These are phyloP conservation scores for Stachybotrys elegans DNA, from an alignment of 2,329 filamentous ascomycete genomes.

Conservation along the genomic window DNA sequence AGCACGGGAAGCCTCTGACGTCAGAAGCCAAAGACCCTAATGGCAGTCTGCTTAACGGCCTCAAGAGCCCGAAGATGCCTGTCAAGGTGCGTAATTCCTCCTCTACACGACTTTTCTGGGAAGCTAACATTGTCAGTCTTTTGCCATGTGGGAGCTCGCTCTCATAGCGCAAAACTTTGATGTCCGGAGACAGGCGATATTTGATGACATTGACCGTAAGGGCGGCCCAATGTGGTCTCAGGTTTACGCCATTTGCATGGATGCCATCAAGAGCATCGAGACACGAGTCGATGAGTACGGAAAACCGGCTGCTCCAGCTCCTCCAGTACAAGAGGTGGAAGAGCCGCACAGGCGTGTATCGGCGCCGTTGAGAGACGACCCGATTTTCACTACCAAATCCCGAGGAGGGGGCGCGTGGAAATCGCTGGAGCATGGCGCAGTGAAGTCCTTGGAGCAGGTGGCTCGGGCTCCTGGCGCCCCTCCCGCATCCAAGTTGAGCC, in stretches of 20 bases:
- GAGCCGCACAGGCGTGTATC: slow-evolving; percentile 29
- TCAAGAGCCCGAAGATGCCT: slow-evolving; percentile 77
- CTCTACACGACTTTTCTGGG: background rate
- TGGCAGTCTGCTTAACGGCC: slow-evolving; percentile 76
- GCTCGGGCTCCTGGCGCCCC: slow-evolving; percentile 42
- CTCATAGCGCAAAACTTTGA: slow-evolving; percentile 72
- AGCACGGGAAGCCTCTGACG: slow-evolving; percentile 79
- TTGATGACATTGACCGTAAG: slow-evolving; percentile 78
- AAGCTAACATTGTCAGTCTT: slow-evolving; percentile 47
- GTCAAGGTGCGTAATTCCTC: slow-evolving; percentile 64
- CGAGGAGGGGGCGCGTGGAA: slow-evolving; percentile 31
- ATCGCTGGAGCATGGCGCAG: no score
- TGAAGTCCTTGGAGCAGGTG: slow-evolving; percentile 39
- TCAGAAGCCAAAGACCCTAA: slow-evolving; percentile 86
- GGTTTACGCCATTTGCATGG: slow-evolving; percentile 64
- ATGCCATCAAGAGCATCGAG: slow-evolving; percentile 63
- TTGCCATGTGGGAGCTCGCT: slow-evolving; percentile 87
- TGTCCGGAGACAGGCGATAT: slow-evolving; percentile 75
- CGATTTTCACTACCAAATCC: slow-evolving; percentile 37
- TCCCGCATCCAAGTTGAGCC: slow-evolving; percentile 43
- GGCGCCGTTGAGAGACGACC: slow-evolving; percentile 38
- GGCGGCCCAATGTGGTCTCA: slow-evolving; percentile 80
- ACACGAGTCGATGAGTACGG: slow-evolving; percentile 60
- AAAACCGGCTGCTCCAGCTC: slow-evolving; percentile 32
- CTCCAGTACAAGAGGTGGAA: slow-evolving; percentile 22